Conservation (phyloP, 495 filamentous ascomycete genomes). For the Hypoxylon fragiforme region DNA sequence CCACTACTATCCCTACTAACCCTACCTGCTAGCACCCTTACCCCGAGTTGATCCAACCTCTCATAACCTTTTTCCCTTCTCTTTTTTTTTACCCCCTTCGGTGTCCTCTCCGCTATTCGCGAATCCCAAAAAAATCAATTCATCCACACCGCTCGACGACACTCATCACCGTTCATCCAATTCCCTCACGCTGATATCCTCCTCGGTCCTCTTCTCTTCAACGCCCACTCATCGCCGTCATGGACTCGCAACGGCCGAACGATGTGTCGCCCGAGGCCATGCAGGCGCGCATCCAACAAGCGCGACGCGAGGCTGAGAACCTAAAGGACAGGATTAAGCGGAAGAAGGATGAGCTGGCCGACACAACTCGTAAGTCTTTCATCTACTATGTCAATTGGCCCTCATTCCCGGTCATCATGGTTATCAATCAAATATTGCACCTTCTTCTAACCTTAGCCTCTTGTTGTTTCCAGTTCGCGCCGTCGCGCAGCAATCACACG, state of each 20-base stretch:
- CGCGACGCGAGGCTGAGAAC: slow-evolving; percentile 95
- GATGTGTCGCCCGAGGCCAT: slow-evolving; percentile 64
- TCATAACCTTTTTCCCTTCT: slow-evolving; percentile 35
- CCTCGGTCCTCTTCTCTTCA: slow-evolving; percentile 25
- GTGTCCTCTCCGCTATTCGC: slow-evolving; percentile 36
- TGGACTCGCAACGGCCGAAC: slow-evolving; percentile 56
- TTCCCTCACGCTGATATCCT: slow-evolving; percentile 27
- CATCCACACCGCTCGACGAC: slow-evolving; percentile 35
- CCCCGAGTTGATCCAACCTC: slow-evolving; percentile 43
- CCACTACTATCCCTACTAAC: too few relatives aligned
- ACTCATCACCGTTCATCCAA: slow-evolving; percentile 28
- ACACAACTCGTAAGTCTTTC: slow-evolving; percentile 83
- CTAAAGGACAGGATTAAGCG: slow-evolving; percentile 99
- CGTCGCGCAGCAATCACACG: slow-evolving; percentile 86
- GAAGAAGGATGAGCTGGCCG: slow-evolving; percentile 98
- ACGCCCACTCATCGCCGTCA: slow-evolving; percentile 39
- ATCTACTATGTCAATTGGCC: slow-evolving; percentile 13
- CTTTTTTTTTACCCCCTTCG: slow-evolving; percentile 36
- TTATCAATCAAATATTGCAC: slow-evolving; percentile 13
- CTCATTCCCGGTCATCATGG: neutral
- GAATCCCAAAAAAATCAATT: slow-evolving; percentile 25
- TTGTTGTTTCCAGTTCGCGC: slow-evolving; percentile 69
- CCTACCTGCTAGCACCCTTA: slow-evolving; percentile 41
- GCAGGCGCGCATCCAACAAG: slow-evolving; percentile 86
- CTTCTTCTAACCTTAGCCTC: slow-evolving; percentile 10